Evolutionary conservation across 2,329 filamentous ascomycete genomes (phyloP).

Genomic region (Alternaria viburni): DNA sequence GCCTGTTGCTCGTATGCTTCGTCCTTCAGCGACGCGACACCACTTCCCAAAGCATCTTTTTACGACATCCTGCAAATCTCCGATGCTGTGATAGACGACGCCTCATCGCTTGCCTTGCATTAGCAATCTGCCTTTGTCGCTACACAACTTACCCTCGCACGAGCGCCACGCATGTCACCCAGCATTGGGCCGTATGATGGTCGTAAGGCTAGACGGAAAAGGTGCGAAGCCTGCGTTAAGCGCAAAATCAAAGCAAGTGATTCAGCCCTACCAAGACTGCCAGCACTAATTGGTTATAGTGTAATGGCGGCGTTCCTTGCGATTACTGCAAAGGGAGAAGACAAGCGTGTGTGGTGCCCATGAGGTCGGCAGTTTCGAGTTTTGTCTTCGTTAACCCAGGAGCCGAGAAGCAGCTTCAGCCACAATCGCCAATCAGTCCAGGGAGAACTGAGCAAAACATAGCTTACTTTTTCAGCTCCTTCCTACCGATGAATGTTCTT

Average conservation of each 20-base stretch:
- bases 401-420: background rate
- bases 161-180: conserved; percentile 12
- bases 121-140: background rate
- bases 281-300: conserved; percentile 17
- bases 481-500: conserved; percentile 31
- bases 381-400: conserved; percentile 24
- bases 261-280: background rate
- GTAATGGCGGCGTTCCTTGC: conserved; percentile 32
- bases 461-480: conserved; percentile 30
- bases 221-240: conserved; percentile 33
- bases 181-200: conserved; percentile 36
- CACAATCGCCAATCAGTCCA: background rate
- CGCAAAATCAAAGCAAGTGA: conserved; percentile 32
- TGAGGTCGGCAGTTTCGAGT: conserved; percentile 2
- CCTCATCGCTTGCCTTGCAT: background rate
- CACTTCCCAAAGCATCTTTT: background rate
- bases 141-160: background rate
- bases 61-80: background rate
- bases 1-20: background rate
- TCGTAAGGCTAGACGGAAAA: conserved; percentile 34
- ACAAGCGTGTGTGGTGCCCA: conserved; percentile 16
- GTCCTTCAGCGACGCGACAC: background rate
- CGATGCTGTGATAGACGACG: background rate
- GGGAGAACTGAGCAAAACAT: conserved; percentile 12
- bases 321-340: conserved; percentile 24